Conservation (phyloP, 352 stramenopile species). For the Phytophthora pisi region DNA sequence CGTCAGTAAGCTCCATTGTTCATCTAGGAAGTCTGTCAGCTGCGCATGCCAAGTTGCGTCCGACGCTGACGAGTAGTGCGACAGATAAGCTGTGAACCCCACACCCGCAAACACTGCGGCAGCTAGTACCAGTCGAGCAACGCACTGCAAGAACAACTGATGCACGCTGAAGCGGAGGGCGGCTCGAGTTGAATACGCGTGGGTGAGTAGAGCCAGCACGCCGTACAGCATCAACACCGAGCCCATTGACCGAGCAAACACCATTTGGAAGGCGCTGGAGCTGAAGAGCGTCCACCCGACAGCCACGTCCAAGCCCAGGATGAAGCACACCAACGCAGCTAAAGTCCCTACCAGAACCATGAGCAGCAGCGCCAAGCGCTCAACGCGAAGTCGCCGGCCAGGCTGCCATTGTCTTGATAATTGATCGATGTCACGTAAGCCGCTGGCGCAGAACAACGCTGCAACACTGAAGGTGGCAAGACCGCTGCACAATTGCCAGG, state of each 20-base stretch:
- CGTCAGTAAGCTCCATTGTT: constrained; percentile 44
- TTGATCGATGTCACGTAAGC: constrained; percentile 12
- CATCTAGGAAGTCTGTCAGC: constrained; percentile 43
- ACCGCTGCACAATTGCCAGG: constrained; percentile 28
- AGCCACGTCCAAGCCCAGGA: constrained; percentile 51
- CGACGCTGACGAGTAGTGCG: constrained; percentile 34
- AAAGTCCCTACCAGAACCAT: constrained; percentile 33
- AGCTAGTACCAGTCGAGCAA: constrained; percentile 17
- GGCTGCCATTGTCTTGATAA: constrained; percentile 21
- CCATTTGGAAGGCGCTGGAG: constrained; percentile 51
- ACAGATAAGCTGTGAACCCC: constrained; percentile 43
- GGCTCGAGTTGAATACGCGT: constrained; percentile 43
- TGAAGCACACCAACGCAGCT: constrained; percentile 33
- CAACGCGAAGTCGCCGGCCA: constrained; percentile 23
- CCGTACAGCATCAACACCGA: constrained; percentile 41
- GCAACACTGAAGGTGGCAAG: constrained; percentile 23
- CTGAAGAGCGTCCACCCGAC: constrained; percentile 47
- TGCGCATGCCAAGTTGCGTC: constrained; percentile 36
- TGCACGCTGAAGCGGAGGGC: constrained; percentile 45
- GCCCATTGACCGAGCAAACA: constrained; percentile 51
- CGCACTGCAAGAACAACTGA: constrained; percentile 49
- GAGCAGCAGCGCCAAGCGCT: constrained; percentile 18
- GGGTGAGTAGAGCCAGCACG: constrained; percentile 33
- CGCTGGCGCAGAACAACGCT: constrained; percentile 19
- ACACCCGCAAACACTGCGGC: constrained; percentile 38